Evolutionary conservation across 208 protist genomes (phyloP), one percentile per base, ranked within the genome.

Genomic region (Leishmania tropica): DNA sequence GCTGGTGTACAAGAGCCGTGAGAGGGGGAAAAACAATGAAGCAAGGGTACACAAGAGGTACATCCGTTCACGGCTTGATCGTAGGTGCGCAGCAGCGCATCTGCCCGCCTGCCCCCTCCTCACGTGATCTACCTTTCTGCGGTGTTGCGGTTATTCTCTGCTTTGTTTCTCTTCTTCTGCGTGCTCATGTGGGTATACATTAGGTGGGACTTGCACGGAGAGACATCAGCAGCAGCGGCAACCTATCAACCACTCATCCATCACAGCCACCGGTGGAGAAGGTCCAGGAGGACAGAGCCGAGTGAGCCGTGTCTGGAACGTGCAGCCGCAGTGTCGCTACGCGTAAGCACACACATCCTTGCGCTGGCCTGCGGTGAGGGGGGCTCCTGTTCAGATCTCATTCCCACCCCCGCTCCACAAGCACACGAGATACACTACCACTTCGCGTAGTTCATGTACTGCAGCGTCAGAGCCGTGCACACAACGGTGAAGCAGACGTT

Each of bases 401-500:
- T 37, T 21, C 8, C 47, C 21, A 19, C 7, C 21, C 19, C n/a
- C 79, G 11, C n/a, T 47, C 71, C 35, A 19, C 56, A 35, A 5
- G 21, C 40, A 75, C 48, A 81, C 47, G 15, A 40, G 13, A 45
- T 1, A 56, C 35, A 40, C 62, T 86, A 80, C 77, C 73, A 84
- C 28, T 70, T 48, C 3, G 75, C 74, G 35, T 79, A 85, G 78
- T 85, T 85, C 28, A 77, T 40, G 62, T 83, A 92, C 35, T 87
- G 87, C 56, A 94, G 67, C 11, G 83, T 67, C 15, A 92, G 21
- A 1, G 83, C 77, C 28, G 93, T 94, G 31, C 79, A 83, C 0
- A 90, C 2, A 45, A 85, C 77, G 24, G 93, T 92, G 75, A 94
- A 96, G 47, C 72, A 54, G 67, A 89, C 85, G 81, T 94, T 95